Evolutionary conservation across 2,329 filamentous ascomycete species (phyloP), one percentile per base, ranked within the genome.

Genomic region (Monosporascus sp.): DNA sequence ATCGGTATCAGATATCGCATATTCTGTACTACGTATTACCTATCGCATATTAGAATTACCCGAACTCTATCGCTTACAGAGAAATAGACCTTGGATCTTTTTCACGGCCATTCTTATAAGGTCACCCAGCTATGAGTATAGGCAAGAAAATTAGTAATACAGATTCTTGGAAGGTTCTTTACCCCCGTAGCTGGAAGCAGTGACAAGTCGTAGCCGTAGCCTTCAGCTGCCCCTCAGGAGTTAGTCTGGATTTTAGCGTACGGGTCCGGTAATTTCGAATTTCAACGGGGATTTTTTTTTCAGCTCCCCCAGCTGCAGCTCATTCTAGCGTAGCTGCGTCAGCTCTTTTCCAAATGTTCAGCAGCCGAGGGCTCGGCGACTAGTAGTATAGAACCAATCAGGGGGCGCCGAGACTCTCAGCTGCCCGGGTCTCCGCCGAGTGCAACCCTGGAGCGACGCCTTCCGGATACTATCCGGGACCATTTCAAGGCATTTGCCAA

Each of bases 111-210:
- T 34, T 34, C 11, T 14, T 34, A 34, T 34, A 34, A 34, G 4
- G 14, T 34, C 2, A 34, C 31, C 11, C 31, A 34, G 31, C 88
- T 59, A 87, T 78, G 67, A 92, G 92, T 1, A 88, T 92, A 20
- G 89, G 91, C 88, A 92, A 90, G 50, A 36, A 59, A 51, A 41
- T 6, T 9, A 17, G 20, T 17, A 20, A 9, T 22, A n/a, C 47
- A 15, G 7, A 9, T 15, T n/a, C 44, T 8, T 24, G 11, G 44
- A 47, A 15, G 27, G 11, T 25, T 24, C 37, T 49, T 24, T 31
- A 47, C 38, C 38, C 38, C 38, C 8, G 18, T 41, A 18, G 6
- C 3, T 15, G 9, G 9, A 31, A 11, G 9, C 9, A 31, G 5
- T 11, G 1, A 27, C 3, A 31, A 31, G 2, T 3, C 27, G 9